phyloP scores from a whole-genome alignment of 768 basidiomycete genomes.

The Gautieria morchelliformis region DNA sequence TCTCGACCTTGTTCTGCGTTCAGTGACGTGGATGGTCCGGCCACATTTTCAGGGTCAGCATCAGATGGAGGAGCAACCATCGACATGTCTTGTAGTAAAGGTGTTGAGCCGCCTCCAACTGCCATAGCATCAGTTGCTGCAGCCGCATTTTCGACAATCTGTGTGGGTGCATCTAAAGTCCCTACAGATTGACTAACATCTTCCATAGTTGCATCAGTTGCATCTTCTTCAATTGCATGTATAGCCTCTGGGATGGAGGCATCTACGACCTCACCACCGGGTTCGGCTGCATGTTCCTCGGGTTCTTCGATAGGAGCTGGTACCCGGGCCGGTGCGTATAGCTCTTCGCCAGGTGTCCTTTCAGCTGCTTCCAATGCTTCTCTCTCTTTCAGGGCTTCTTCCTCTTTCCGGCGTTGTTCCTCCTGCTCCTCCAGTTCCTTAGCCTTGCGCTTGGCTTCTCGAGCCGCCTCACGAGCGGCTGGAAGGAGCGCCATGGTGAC shows the following conservation, averaged over 20 bases:
- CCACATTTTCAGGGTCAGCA: slow-evolving; percentile 4
- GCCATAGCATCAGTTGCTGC: background rate
- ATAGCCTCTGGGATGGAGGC: background rate
- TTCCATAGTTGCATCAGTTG: slow-evolving; percentile 5
- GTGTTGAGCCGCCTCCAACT: slow-evolving; percentile 8
- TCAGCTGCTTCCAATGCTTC: slow-evolving; percentile 45
- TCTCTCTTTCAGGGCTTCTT: slow-evolving; percentile 30
- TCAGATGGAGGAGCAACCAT: background rate
- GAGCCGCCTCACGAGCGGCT: slow-evolving; percentile 58
- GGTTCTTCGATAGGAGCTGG: background rate
- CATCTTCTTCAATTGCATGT: background rate
- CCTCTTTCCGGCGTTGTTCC: slow-evolving; percentile 30
- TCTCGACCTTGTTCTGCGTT: background rate
- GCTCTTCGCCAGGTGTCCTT: slow-evolving; percentile 16
- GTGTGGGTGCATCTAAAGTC: background rate
- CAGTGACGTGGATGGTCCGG: slow-evolving; percentile 27
- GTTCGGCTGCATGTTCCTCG: background rate
- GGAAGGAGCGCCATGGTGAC: slow-evolving; percentile 69
- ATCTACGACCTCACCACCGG: background rate
- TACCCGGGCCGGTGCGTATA: background rate
- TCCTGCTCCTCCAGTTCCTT: slow-evolving; percentile 32
- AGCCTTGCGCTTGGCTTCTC: slow-evolving; percentile 21
- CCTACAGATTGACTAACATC: background rate
- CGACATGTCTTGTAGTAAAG: background rate
- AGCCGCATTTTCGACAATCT: background rate